Percentiles rank a stretch among this genome's conserved stretches.
These are phyloP conservation scores for Podospora pseudoanserina DNA, from an alignment of 495 filamentous ascomycete genomes.

Conservation along the genomic window DNA sequence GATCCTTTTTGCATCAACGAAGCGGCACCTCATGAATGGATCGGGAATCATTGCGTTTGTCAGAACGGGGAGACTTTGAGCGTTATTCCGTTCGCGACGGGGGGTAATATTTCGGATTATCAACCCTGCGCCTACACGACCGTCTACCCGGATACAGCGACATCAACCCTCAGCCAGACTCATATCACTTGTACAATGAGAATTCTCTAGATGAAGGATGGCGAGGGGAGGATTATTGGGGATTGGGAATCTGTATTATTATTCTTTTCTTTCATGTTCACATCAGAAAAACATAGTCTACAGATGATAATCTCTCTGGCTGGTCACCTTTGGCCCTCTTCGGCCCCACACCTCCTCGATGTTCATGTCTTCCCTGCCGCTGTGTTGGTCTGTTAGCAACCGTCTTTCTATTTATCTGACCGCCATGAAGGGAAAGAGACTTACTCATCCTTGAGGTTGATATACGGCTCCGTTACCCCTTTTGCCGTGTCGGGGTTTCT, in stretches of 20 bases:
- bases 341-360: constrained; percentile 47
- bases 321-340: constrained; percentile 35
- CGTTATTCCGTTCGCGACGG: constrained; percentile 13
- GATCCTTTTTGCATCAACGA: constrained; percentile 21
- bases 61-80: constrained; percentile 18
- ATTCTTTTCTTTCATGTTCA: not conserved
- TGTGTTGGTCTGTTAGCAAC: constrained; percentile 25
- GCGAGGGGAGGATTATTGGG: not conserved
- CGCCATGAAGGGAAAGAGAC: constrained; percentile 20
- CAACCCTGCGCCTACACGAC: constrained; percentile 26
- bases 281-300: constrained; percentile 10
- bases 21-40: constrained; percentile 18
- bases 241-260: not conserved
- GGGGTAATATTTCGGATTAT: constrained; percentile 18
- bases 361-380: constrained; percentile 49
- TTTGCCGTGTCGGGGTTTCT: constrained; percentile 45
- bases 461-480: constrained; percentile 45
- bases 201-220: not conserved
- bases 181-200: not conserved
- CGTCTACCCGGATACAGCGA: constrained; percentile 2
- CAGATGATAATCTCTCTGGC: constrained; percentile 39
- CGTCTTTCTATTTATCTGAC: not conserved
- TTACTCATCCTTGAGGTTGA: constrained; percentile 46
- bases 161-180: not conserved
- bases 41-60: constrained; percentile 23